Evolutionary conservation across 2,329 filamentous ascomycete genomes (phyloP).

Genomic region (Ophiostoma perfectum): DNA sequence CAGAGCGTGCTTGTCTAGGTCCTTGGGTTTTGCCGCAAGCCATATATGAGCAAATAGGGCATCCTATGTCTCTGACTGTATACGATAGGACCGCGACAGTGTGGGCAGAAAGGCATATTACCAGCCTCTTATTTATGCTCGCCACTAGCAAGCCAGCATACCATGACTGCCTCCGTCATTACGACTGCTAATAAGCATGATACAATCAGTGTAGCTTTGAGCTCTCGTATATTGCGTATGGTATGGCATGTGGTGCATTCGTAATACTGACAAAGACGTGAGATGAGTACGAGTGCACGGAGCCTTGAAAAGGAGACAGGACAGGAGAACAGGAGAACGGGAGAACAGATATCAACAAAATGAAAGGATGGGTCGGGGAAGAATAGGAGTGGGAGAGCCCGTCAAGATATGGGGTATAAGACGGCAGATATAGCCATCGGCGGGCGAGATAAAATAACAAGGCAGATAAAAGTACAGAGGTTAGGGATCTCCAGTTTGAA

Average conservation of each 20-base stretch:
- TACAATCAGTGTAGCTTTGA: not conserved
- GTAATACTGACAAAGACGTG: not conserved
- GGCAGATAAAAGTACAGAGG: not conserved
- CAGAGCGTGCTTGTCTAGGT: not conserved
- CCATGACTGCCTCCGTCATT: not conserved
- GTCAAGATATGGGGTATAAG: conserved; percentile 1
- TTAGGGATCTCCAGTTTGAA: conserved; percentile 7
- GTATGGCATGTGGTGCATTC: not conserved
- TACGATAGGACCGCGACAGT: not conserved
- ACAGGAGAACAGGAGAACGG: not conserved
- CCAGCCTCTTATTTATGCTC: not conserved
- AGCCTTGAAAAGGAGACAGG: not conserved
- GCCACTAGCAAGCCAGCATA: no score
- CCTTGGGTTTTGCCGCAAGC: not conserved
- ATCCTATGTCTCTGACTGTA: not conserved
- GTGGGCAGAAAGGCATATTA: not conserved
- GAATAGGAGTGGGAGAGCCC: not conserved
- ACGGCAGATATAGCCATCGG: conserved; percentile 8
- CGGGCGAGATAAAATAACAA: not conserved
- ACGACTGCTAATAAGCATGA: not conserved
- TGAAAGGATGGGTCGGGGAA: not conserved
- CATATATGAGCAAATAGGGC: not conserved
- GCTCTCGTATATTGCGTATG: not conserved
- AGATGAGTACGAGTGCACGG: no score
- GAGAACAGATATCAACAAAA: not conserved